Conservation (phyloP, 345 rosid species). For the Brassica nigra region DNA sequence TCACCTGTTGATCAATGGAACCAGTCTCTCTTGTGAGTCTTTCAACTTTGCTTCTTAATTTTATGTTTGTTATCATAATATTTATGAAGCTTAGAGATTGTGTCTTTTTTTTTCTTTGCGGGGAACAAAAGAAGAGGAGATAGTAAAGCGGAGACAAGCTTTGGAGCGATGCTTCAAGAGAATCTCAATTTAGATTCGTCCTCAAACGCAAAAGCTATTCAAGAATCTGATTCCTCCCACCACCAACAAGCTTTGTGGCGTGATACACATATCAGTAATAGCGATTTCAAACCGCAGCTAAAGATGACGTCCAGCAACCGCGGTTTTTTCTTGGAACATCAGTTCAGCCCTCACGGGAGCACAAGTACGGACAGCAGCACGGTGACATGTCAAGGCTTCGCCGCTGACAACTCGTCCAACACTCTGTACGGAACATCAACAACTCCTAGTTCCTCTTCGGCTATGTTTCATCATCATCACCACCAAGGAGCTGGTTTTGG, state of each 20-base stretch:
- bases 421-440: conserved; percentile 49
- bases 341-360: conserved; percentile 63
- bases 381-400: conserved; percentile 57
- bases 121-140: conserved; percentile 53
- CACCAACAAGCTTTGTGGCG: conserved; percentile 55
- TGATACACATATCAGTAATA: conserved; percentile 42
- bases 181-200: conserved; percentile 54
- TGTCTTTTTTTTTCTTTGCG: conserved; percentile 13
- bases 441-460: conserved; percentile 55
- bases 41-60: not conserved
- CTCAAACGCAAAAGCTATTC: conserved; percentile 41
- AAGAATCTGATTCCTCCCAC: conserved; percentile 40
- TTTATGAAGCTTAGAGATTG: not conserved
- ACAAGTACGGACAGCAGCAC: conserved; percentile 61
- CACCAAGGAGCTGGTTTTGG: conserved; percentile 22
- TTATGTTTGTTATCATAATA: not conserved
- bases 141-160: conserved; percentile 62
- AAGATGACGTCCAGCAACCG: conserved; percentile 27
- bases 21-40: conserved; percentile 69
- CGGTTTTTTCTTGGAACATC: conserved; percentile 65
- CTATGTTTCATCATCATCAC: conserved; percentile 12
- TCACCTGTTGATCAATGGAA: conserved; percentile 72
- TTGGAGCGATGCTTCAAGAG: conserved; percentile 75
- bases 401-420: conserved; percentile 52
- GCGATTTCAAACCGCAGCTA: conserved; percentile 44